Base-by-base conservation (phyloP, 176 grass and related monocot genomes). In the Triticum turgidum region DNA sequence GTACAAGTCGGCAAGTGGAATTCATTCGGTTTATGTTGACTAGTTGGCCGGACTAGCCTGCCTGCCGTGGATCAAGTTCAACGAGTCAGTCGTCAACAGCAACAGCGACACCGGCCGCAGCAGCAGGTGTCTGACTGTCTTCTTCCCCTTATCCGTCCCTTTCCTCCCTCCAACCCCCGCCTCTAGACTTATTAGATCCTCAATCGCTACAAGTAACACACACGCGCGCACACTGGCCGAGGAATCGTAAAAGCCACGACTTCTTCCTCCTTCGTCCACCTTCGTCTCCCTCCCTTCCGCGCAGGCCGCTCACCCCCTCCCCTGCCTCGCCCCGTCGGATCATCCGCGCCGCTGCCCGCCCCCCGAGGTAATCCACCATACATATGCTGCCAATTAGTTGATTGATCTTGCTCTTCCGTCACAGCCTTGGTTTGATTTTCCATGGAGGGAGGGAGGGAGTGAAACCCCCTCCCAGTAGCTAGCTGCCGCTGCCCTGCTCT, bases 51-150 rank as follows among this genome's bases (percentile, higher is more conserved):
- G 51, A 54, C 51, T 54, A 18, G 0, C 5, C 11, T 30, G 29
- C 1, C 1, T 2, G 51, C 15, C 5, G 51, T 3, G 0, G 18
- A 18, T 32, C 67, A 20, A 70, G 67, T 70, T 76, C 22, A 75
- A 41, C 69, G 45, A 76, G 73, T 76, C 73, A 76, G 44, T 76
- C 24, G 42, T 76, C 73, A 76, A 76, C 73, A 76, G 1, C 14
- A 20, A 51, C 42, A 47, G 42, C 7, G 44, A 24, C 70, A 14
- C 32, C 70, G 6, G 11, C 20, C 5, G 66, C 66, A 27, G 69
- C 37, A 1, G 38, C 22, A 59, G 69, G 39, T 41, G 27, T 66
- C 27, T 27, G 27, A 27, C 27, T 27, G 27, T 27, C 64, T 13
- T 69, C 66, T 37, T 9, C 66, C 67, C 67, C 67, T 70, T 0